These are phyloP conservation scores for Kondoa subrosea DNA, from an alignment of 768 basidiomycete species.

Conservation along the genomic window DNA sequence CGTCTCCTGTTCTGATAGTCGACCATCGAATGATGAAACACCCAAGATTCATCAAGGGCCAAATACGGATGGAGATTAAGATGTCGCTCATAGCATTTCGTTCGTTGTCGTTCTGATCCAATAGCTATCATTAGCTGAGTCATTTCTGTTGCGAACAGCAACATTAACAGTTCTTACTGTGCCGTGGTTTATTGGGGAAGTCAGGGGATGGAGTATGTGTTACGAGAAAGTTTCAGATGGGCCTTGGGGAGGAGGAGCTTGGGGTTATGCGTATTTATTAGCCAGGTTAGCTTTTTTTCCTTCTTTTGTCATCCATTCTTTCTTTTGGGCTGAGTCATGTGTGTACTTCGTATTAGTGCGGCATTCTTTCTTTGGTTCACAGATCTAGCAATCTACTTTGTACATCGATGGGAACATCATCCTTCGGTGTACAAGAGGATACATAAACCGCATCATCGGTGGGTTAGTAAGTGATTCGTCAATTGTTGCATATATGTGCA, in stretches of 20 bases:
- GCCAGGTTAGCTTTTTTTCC: slow-evolving; percentile 12
- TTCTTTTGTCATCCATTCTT: slow-evolving; percentile 2
- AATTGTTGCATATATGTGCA: background rate
- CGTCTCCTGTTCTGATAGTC: slow-evolving; percentile 56
- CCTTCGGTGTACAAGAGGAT: slow-evolving; percentile 72
- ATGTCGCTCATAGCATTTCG: slow-evolving; percentile 57
- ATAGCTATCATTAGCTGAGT: no score
- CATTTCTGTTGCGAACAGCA: slow-evolving; percentile 31
- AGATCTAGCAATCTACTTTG: slow-evolving; percentile 88
- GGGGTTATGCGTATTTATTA: slow-evolving; percentile 27
- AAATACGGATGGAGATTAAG: slow-evolving; percentile 56
- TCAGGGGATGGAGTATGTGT: slow-evolving; percentile 60
- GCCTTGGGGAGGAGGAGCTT: slow-evolving; percentile 25
- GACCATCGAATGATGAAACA: slow-evolving; percentile 90
- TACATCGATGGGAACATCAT: slow-evolving; percentile 77
- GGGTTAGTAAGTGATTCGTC: slow-evolving; percentile 56
- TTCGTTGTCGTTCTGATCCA: background rate
- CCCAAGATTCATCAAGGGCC: slow-evolving; percentile 79
- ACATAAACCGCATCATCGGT: slow-evolving; percentile 98
- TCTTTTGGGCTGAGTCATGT: background rate
- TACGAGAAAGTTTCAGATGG: slow-evolving; percentile 65
- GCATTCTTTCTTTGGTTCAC: slow-evolving; percentile 58
- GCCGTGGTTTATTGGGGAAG: slow-evolving; percentile 87
- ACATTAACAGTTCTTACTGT: slow-evolving; percentile 65
- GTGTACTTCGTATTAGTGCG: slow-evolving; percentile 20